phyloP scores from a whole-genome alignment of 1,139 yeast genomes.

The Candida sanyaensis region DNA sequence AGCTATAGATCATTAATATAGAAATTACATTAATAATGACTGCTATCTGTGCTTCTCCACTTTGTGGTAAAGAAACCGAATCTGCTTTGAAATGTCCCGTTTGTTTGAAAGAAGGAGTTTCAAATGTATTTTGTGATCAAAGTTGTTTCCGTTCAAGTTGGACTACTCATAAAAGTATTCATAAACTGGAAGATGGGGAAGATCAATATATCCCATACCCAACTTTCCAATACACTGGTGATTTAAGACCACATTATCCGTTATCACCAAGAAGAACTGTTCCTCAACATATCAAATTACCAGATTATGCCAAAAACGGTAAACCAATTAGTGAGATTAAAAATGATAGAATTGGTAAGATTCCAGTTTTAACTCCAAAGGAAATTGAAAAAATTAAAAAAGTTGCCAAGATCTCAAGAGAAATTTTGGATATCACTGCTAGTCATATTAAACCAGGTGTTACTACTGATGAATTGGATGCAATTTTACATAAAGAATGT shows the following conservation, averaged over 20 bases:
- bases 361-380: conserved; percentile 60
- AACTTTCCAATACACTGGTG: conserved; percentile 69
- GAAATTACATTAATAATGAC: conserved; percentile 6
- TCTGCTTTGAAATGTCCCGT: conserved; percentile 87
- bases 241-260: conserved; percentile 79
- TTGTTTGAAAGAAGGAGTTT: conserved; percentile 72
- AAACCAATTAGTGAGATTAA: conserved; percentile 76
- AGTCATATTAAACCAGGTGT: conserved; percentile 82
- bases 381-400: conserved; percentile 74
- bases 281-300: conserved; percentile 70
- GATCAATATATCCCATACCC: conserved; percentile 86
- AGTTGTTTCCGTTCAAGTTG: conserved; percentile 80
- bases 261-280: conserved; percentile 68
- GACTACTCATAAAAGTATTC: conserved; percentile 56
- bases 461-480: conserved; percentile 92
- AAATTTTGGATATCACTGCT: conserved; percentile 84
- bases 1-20: conserved; percentile 1
- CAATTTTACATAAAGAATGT: conserved; percentile 83
- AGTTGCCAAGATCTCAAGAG: conserved; percentile 79
- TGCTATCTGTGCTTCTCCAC: conserved; percentile 64
- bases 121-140: conserved; percentile 78
- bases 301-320: conserved; percentile 87
- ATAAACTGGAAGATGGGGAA: conserved; percentile 43
- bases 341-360: conserved; percentile 67
- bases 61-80: conserved; percentile 80